Evolutionary conservation across 352 stramenopile species (phyloP).

Genomic region (Phytophthora litchii): DNA sequence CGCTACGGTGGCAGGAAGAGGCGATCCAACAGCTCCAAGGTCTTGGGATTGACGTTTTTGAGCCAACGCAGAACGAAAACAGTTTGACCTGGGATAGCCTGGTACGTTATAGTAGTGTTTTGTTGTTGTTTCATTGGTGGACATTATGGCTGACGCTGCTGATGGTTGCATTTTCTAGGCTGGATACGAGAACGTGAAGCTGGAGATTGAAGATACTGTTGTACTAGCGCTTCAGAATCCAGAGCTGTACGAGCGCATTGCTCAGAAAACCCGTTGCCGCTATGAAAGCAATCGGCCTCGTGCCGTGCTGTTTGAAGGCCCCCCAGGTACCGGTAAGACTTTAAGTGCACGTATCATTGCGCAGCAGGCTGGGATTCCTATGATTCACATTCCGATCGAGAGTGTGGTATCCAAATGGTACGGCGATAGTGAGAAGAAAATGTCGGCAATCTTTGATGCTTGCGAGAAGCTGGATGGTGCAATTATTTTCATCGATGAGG

Average conservation of each 20-base stretch:
- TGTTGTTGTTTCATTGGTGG: background rate
- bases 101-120: slow-evolving; percentile 35
- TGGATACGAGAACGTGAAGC: slow-evolving; percentile 91
- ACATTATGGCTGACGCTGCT: slow-evolving; percentile 1
- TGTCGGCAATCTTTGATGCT: slow-evolving; percentile 94
- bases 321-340: slow-evolving; percentile 94
- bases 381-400: slow-evolving; percentile 95
- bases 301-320: slow-evolving; percentile 93
- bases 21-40: slow-evolving; percentile 81
- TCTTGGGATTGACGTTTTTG: slow-evolving; percentile 85
- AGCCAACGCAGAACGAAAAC: slow-evolving; percentile 60
- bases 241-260: slow-evolving; percentile 91
- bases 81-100: slow-evolving; percentile 84
- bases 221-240: slow-evolving; percentile 92
- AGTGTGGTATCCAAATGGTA: slow-evolving; percentile 96
- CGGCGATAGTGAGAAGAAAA: slow-evolving; percentile 94
- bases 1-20: slow-evolving; percentile 53
- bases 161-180: slow-evolving; percentile 45
- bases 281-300: slow-evolving; percentile 92
- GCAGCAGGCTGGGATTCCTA: slow-evolving; percentile 90
- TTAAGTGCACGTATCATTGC: slow-evolving; percentile 94
- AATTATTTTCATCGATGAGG: slow-evolving; percentile 96
- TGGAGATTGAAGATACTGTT: slow-evolving; percentile 93
- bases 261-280: slow-evolving; percentile 85
- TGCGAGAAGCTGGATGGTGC: slow-evolving; percentile 91